Percentiles rank a stretch among this genome's conserved stretches.
Evolutionary conservation across 495 filamentous ascomycete genomes (phyloP).

Genomic region (Geoglossum glabrum): DNA sequence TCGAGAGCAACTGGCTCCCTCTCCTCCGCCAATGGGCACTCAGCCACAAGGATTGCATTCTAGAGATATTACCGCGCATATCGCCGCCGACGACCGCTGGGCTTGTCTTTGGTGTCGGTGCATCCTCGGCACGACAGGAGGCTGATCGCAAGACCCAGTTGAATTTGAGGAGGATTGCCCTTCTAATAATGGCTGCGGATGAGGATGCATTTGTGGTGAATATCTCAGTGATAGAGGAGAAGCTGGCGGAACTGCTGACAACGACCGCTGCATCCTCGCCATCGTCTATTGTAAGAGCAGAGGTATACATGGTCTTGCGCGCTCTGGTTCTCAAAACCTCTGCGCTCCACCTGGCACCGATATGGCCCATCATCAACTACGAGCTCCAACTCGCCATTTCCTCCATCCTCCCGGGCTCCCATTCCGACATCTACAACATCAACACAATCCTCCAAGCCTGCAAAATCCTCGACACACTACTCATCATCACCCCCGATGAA

Average conservation of each 20-base stretch:
- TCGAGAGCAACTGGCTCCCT: constrained; percentile 59
- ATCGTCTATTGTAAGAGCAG: constrained; percentile 70
- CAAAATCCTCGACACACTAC: constrained; percentile 70
- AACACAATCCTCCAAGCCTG: constrained; percentile 66
- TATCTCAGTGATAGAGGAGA: constrained; percentile 53
- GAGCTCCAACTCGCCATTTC: constrained; percentile 72
- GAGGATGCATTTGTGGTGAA: constrained; percentile 63
- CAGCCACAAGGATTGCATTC: constrained; percentile 70
- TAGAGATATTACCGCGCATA: constrained; percentile 58
- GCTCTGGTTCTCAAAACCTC: constrained; percentile 59
- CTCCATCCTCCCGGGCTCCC: constrained; percentile 46
- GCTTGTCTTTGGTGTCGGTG: constrained; percentile 94
- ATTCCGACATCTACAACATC: constrained; percentile 60
- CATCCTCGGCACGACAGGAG: constrained; percentile 80
- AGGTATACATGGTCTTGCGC: constrained; percentile 75
- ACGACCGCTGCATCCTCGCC: constrained; percentile 84
- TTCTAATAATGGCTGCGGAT: constrained; percentile 51
- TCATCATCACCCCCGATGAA: constrained; percentile 78
- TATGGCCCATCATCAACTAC: constrained; percentile 80
- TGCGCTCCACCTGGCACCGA: constrained; percentile 50
- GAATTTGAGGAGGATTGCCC: constrained; percentile 64
- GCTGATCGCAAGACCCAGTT: constrained; percentile 86
- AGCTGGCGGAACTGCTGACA: constrained; percentile 63
- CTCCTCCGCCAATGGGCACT: constrained; percentile 66
- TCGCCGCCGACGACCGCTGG: constrained; percentile 82